These are phyloP conservation scores for Cenchrus americanus DNA, from an alignment of 176 grass and related monocot genomes.

Conservation along the genomic window DNA sequence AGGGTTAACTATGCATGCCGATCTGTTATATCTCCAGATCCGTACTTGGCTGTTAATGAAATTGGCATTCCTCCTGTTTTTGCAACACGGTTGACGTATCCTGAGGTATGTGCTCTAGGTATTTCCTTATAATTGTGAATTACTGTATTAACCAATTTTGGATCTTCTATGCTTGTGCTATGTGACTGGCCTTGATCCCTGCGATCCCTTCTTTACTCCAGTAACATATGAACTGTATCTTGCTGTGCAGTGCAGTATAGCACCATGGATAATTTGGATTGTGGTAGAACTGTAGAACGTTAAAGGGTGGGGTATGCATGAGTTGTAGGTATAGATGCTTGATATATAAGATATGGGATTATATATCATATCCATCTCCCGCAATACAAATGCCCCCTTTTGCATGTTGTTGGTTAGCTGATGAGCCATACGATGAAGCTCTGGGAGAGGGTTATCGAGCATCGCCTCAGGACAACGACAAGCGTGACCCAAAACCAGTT, in stretches of 20 bases:
- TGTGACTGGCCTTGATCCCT: background rate
- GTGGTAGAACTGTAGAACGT: background rate
- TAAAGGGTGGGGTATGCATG: background rate
- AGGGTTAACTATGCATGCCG: conserved; percentile 97
- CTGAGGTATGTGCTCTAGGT: conserved; percentile 64
- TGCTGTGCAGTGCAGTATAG: background rate
- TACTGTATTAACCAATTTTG: conserved; percentile 10
- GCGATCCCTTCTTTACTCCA: background rate
- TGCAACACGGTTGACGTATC: conserved; percentile 81
- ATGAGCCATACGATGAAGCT: no score
- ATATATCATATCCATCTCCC: no score
- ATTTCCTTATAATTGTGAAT: background rate
- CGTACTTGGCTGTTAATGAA: conserved; percentile 91
- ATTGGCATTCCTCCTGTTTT: conserved; percentile 97
- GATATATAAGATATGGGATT: background rate
- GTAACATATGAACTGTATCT: background rate
- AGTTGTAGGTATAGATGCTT: background rate
- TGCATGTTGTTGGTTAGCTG: no score
- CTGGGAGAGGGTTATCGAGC: no score
- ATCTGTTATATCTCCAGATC: conserved; percentile 96
- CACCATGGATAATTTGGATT: no score
- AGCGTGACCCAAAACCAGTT: no score
- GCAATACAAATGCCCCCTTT: no score
- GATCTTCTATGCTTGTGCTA: conserved; percentile 5
- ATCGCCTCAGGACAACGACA: no score